Evolutionary conservation across 106 monocot species (phyloP).

Genomic region (Dendrobium chrysotoxum): DNA sequence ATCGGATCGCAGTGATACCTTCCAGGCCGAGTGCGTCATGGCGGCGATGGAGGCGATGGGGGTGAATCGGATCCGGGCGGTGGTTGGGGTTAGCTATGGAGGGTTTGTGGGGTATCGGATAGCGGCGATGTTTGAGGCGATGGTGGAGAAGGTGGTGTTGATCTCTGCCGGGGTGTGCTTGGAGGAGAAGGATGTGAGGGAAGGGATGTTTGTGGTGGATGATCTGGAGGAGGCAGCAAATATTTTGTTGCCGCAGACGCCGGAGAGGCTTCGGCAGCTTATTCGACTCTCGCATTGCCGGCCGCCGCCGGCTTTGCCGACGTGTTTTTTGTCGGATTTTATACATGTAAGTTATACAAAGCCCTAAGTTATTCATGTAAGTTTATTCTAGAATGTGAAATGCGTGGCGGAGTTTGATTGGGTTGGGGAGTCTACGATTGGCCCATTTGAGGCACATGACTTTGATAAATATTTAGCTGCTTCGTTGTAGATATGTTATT

Average conservation of each 20-base stretch:
- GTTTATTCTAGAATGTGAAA: neutral
- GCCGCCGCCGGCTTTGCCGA: slow-evolving; percentile 41
- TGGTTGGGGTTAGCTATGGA: slow-evolving; percentile 75
- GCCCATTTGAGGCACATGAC: neutral
- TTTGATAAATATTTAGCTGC: neutral
- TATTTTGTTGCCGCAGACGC: slow-evolving; percentile 64
- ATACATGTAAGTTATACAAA: slow-evolving; percentile 40
- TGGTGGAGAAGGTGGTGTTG: slow-evolving; percentile 56
- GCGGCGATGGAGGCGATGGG: slow-evolving; percentile 41
- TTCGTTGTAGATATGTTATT: neutral
- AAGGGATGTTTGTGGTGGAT: slow-evolving; percentile 57
- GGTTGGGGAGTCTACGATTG: neutral
- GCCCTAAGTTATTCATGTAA: neutral
- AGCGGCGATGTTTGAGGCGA: slow-evolving; percentile 44
- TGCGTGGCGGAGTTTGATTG: neutral
- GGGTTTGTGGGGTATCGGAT: slow-evolving; percentile 76
- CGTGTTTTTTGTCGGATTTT: slow-evolving; percentile 68
- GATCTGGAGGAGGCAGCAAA: slow-evolving; percentile 43
- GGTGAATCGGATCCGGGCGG: slow-evolving; percentile 25
- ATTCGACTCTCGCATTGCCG: slow-evolving; percentile 47
- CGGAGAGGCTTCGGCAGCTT: slow-evolving; percentile 51
- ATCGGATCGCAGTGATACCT: slow-evolving; percentile 54
- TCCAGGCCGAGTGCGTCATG: slow-evolving; percentile 60
- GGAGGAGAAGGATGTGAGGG: slow-evolving; percentile 57
- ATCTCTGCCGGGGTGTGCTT: slow-evolving; percentile 69